A percentile compares a stretch with the other conserved stretches of the same genome.
These are phyloP conservation scores for Wickerhamiella australiensis DNA, from an alignment of 805 yeast genomes.

Conservation along the genomic window DNA sequence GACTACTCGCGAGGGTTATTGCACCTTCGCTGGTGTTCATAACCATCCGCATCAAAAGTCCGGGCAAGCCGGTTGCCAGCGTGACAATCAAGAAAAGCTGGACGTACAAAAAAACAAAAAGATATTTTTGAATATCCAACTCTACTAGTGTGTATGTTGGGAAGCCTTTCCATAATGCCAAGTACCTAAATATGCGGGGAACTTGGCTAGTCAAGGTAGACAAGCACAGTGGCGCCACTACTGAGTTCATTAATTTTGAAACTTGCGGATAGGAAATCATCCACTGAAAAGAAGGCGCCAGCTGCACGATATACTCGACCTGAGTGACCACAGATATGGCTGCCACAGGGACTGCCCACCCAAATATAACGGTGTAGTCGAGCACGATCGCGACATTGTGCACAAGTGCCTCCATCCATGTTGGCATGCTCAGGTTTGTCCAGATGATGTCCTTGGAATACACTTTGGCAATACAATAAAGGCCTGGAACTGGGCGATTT, in stretches of 20 bases:
- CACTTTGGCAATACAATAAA: conserved; percentile 31
- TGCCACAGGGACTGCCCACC: conserved; percentile 79
- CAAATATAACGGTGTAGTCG: conserved; percentile 41
- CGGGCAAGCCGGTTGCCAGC: conserved; percentile 69
- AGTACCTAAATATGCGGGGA: conserved; percentile 42
- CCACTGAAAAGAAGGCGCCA: conserved; percentile 51
- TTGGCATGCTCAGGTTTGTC: conserved; percentile 41
- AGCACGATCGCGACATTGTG: conserved; percentile 35
- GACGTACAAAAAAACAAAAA: conserved; percentile 64
- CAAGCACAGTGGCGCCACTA: conserved; percentile 57
- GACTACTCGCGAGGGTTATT: conserved; percentile 58
- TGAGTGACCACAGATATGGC: conserved; percentile 67
- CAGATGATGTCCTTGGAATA: conserved; percentile 62
- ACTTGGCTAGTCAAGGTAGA: conserved; percentile 52
- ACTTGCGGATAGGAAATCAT: conserved; percentile 43
- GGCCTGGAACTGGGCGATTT: conserved; percentile 10
- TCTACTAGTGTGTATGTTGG: conserved; percentile 54
- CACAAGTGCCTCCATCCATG: conserved; percentile 31
- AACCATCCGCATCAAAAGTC: conserved; percentile 17
- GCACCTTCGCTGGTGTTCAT: conserved; percentile 24
- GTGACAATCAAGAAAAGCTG: conserved; percentile 80
- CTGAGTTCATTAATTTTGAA: conserved; percentile 44
- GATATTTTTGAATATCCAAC: conserved; percentile 62
- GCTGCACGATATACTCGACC: conserved; percentile 47
- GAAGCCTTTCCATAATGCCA: conserved; percentile 46